phyloP scores from a whole-genome alignment of 108 stramenopile genomes.

The Schizochytrium sp. region DNA sequence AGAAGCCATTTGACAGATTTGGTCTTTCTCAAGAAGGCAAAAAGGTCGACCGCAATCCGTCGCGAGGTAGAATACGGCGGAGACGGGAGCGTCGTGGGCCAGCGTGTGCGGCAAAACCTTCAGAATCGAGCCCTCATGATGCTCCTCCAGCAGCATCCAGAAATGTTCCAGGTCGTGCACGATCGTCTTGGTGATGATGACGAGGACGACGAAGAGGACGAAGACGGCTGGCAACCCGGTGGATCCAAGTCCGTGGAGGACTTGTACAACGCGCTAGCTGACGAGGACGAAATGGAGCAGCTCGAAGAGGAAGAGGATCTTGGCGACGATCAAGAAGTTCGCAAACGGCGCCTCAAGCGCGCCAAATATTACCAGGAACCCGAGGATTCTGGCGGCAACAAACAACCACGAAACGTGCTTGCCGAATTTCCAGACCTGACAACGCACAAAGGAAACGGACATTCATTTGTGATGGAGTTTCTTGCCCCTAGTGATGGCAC shows the following conservation, averaged over 20 bases:
- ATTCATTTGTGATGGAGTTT: not conserved
- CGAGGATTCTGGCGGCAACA: not conserved
- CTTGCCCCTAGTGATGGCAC: not conserved
- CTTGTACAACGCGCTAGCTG: not conserved
- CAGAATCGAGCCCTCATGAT: not conserved
- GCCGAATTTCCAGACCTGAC: not conserved
- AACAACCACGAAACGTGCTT: not conserved
- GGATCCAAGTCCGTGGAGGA: not conserved
- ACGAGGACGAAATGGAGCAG: not conserved
- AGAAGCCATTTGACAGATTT: not conserved
- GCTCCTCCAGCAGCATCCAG: not conserved
- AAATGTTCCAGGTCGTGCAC: not conserved
- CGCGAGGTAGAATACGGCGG: not conserved
- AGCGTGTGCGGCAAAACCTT: not conserved
- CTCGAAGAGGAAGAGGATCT: not conserved
- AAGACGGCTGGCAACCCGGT: no score
- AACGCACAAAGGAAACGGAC: not conserved
- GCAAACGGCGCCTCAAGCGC: not conserved
- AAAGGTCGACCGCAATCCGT: not conserved
- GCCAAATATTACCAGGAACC: not conserved
- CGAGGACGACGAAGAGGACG: not conserved
- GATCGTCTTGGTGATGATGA: not conserved
- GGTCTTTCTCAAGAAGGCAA: not conserved
- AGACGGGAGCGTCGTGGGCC: not conserved
- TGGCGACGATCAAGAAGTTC: not conserved